Evolutionary conservation across 148 eudicot genomes (phyloP).

Genomic region (Selenicereus undatus): DNA sequence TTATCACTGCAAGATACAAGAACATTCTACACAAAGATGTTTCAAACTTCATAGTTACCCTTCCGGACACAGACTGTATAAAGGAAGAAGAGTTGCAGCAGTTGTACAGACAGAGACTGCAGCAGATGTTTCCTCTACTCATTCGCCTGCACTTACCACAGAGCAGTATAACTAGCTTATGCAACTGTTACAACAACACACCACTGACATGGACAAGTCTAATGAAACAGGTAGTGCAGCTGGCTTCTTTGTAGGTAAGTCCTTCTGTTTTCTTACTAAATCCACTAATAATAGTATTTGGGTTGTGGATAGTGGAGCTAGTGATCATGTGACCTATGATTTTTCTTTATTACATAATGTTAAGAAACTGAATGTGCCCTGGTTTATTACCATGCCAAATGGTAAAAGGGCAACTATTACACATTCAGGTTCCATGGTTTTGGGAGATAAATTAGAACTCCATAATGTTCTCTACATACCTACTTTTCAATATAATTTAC

Average conservation of each 20-base stretch:
- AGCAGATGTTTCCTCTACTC: neutral
- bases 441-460: neutral
- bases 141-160: neutral
- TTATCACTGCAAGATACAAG: too few relatives aligned
- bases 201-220: too few relatives aligned
- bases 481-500: neutral
- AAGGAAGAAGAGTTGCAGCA: too few relatives aligned
- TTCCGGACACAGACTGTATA: too few relatives aligned
- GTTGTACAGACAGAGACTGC: too few relatives aligned
- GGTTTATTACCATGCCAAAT: neutral
- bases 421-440: neutral
- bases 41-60: too few relatives aligned
- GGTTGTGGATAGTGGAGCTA: slow-evolving; percentile 1
- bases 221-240: neutral
- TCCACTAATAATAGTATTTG: neutral
- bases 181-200: neutral
- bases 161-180: neutral
- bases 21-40: too few relatives aligned
- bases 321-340: neutral
- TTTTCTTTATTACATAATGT: neutral
- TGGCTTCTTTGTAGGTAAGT: neutral
- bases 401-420: neutral
- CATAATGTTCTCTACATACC: neutral
- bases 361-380: neutral
- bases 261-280: neutral